Evolutionary conservation across 2,329 filamentous ascomycete genomes (phyloP), one percentile per base, ranked within the genome.

Genomic region (Alternaria ethzedia): DNA sequence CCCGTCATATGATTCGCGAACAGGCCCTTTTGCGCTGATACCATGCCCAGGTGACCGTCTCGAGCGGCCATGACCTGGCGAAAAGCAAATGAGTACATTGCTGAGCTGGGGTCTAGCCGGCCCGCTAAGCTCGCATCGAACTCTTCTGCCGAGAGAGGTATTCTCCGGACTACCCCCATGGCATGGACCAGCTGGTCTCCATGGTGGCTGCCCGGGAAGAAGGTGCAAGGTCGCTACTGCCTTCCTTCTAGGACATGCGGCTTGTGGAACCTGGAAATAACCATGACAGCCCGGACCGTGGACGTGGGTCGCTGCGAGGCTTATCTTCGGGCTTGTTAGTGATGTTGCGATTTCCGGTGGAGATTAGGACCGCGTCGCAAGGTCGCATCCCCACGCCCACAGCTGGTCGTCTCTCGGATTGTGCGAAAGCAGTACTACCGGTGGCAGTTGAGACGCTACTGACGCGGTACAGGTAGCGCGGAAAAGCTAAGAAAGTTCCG

Each of bases 291-390:
- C 44, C 44, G 28, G 58, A 28, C 45, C 41, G 52, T 46, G 52
- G 58, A 28, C 54, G 54, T 57, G 58, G 58, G 43, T 50, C 45
- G 26, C 12, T 20, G 13, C 30, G 32, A 52, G 50, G 57, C 52
- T 61, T 61, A 57, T 57, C 52, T 57, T 52, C 47, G 57, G 56
- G 47, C 36, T 44, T 51, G 57, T 28, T 58, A 11, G 47, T 58
- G 32, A 51, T 41, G 28, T 20, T 52, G 36, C 10, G 46, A 41
- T 41, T 52, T 52, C 56, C 47, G 47, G 47, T 51, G 46, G 36
- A 51, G 50, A 58, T 50, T 20, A 54, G 28, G 28, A 51, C 25
- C 32, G 36, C 47, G 44, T 54, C 45, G 25, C 28, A 36, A 28
- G 57, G 44, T 61, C 17, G 51, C 28, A 44, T 28, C 10, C 21